These are phyloP conservation scores for Phlebiopsis flavidoalba DNA, from an alignment of 768 basidiomycete genomes.

Conservation along the genomic window DNA sequence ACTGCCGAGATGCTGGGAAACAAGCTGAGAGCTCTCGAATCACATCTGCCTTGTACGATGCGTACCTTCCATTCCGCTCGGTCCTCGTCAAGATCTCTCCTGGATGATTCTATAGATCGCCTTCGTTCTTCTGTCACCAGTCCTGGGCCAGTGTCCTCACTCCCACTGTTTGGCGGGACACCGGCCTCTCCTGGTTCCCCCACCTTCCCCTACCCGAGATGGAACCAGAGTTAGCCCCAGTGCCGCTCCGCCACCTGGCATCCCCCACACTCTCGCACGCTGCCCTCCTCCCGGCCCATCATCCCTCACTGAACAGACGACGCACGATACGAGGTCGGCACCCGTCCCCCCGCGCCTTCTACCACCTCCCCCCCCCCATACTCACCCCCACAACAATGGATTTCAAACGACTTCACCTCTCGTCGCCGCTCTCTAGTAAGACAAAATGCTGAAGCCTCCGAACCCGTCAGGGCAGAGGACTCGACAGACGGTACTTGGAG, in stretches of 20 bases:
- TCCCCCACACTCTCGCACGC: not conserved
- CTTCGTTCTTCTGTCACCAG: conserved; percentile 5
- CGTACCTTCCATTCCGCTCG: conserved; percentile 29
- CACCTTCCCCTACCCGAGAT: too few relatives aligned
- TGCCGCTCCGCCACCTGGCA: conserved; percentile 5
- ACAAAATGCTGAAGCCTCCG: conserved; percentile 17
- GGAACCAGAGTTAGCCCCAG: not conserved
- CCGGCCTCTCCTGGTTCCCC: too few relatives aligned
- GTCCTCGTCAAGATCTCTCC: not conserved
- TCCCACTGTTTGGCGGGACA: not conserved
- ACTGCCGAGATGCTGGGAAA: conserved; percentile 38
- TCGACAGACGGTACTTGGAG: conserved; percentile 16
- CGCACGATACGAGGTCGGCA: conserved; percentile 60
- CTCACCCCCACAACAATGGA: conserved; percentile 51
- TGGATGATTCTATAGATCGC: not conserved
- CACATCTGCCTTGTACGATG: conserved; percentile 62
- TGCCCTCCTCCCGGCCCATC: conserved; percentile 1
- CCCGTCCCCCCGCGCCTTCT: too few relatives aligned
- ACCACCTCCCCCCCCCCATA: too few relatives aligned
- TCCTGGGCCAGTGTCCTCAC: conserved; percentile 12
- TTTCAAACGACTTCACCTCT: conserved; percentile 67
- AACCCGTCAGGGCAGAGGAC: conserved; percentile 1
- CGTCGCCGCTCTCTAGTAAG: conserved; percentile 52
- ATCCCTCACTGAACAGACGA: conserved; percentile 39
- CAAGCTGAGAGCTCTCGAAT: conserved; percentile 52